Percentiles rank a stretch among this genome's conserved stretches.
Conservation (phyloP, 2,329 filamentous ascomycete species). For the Sordariomycetes sp. region DNA sequence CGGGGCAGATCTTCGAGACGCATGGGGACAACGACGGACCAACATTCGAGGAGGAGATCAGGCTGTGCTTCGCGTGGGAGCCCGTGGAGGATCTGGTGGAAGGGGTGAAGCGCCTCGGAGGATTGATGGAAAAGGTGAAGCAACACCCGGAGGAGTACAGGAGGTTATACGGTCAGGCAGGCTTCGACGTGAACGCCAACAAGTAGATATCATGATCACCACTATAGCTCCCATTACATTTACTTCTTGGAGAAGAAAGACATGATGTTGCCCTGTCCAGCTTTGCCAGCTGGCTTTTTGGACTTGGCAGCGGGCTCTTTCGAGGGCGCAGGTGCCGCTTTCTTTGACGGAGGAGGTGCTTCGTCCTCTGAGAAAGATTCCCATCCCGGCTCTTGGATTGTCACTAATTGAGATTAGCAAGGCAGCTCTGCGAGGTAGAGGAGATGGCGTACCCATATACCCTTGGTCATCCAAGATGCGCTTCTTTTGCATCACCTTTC, state of each 20-base stretch:
- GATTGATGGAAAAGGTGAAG: slow-evolving; percentile 27
- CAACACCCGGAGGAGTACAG: slow-evolving; percentile 17
- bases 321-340: slow-evolving; percentile 36
- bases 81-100: slow-evolving; percentile 55
- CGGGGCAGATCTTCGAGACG: slow-evolving; percentile 63
- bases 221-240: not conserved
- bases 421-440: not conserved
- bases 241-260: slow-evolving; percentile 83
- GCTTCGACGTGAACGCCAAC: slow-evolving; percentile 12
- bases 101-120: slow-evolving; percentile 55
- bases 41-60: slow-evolving; percentile 49
- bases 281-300: slow-evolving; percentile 50
- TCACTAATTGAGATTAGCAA: slow-evolving; percentile 47
- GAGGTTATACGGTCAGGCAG: slow-evolving; percentile 5
- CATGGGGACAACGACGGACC: slow-evolving; percentile 42
- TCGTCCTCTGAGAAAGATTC: slow-evolving; percentile 93
- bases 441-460: slow-evolving; percentile 61
- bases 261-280: slow-evolving; percentile 74
- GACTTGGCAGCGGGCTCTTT: slow-evolving; percentile 36
- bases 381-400: slow-evolving; percentile 76
- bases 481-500: slow-evolving; percentile 81
- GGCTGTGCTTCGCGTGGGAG: slow-evolving; percentile 68
- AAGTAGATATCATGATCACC: slow-evolving; percentile 10
- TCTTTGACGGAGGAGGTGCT: slow-evolving; percentile 42
- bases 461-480: slow-evolving; percentile 81